phyloP scores from a whole-genome alignment of 768 basidiomycete species.

The Galerina marginata region DNA sequence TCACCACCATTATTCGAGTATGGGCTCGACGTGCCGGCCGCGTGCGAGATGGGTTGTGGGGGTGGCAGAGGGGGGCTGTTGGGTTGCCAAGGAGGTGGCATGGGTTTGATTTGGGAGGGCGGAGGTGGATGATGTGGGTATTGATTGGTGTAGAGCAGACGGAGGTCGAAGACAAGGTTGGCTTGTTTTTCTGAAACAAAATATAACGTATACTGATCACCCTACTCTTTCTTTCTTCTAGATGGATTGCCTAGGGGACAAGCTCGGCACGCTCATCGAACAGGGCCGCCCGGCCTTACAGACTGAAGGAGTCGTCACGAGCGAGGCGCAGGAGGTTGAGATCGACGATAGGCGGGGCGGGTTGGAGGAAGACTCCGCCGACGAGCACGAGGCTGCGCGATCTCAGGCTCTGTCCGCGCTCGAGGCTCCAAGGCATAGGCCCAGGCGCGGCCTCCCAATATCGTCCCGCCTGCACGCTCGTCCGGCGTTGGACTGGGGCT shows the following conservation, averaged over 20 bases:
- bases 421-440: slow-evolving; percentile 11
- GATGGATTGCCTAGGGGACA: slow-evolving; percentile 84
- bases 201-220: no score
- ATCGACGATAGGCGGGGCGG: slow-evolving; percentile 75
- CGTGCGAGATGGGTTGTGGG: neutral
- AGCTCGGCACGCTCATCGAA: slow-evolving; percentile 70
- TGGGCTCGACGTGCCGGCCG: slow-evolving; percentile 39
- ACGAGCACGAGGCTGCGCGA: slow-evolving; percentile 5
- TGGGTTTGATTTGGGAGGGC: slow-evolving; percentile 46
- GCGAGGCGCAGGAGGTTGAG: slow-evolving; percentile 74
- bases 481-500: slow-evolving; percentile 32
- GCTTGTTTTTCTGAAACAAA: no score
- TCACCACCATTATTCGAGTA: slow-evolving; percentile 34
- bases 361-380: slow-evolving; percentile 68
- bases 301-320: slow-evolving; percentile 79
- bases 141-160: slow-evolving; percentile 14
- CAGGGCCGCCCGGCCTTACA: slow-evolving; percentile 80
- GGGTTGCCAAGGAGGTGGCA: slow-evolving; percentile 25
- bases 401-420: slow-evolving; percentile 31
- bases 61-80: neutral
- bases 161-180: slow-evolving; percentile 52
- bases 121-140: slow-evolving; percentile 15
- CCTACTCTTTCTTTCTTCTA: no score
- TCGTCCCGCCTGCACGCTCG: slow-evolving; percentile 30
- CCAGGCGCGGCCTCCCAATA: slow-evolving; percentile 19